Percentiles rank a stretch among this genome's conserved stretches.
phyloP scores from a whole-genome alignment of 2,329 filamentous ascomycete genomes.

The Monilinia laxa region DNA sequence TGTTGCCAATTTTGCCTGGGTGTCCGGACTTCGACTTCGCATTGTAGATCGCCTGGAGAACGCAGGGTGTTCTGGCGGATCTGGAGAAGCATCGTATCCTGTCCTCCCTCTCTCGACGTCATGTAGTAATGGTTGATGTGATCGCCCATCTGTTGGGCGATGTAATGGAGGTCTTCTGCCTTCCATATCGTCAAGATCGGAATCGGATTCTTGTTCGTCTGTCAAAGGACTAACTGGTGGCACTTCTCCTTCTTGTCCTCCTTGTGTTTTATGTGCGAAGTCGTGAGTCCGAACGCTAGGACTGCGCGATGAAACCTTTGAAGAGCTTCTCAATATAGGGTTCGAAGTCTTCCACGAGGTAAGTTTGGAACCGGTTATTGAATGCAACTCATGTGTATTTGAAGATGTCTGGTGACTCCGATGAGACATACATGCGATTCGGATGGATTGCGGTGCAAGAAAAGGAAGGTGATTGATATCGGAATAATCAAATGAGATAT shows the following conservation, averaged over 20 bases:
- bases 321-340: conserved; percentile 30
- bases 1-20: conserved; percentile 62
- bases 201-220: conserved; percentile 34
- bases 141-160: conserved; percentile 43
- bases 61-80: conserved; percentile 33
- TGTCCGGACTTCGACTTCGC: conserved; percentile 73
- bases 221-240: conserved; percentile 16
- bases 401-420: conserved; percentile 30
- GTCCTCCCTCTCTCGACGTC: conserved; percentile 38
- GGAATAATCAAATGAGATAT: conserved; percentile 2
- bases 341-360: conserved; percentile 32
- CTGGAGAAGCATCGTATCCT: conserved; percentile 36
- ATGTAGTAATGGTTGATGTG: conserved; percentile 41
- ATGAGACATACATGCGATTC: conserved; percentile 39
- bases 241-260: conserved; percentile 23
- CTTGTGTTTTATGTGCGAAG: conserved; percentile 27
- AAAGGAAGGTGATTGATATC: conserved; percentile 3
- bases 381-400: conserved; percentile 20
- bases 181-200: conserved; percentile 33
- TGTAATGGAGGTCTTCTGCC: conserved; percentile 45
- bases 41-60: conserved; percentile 64
- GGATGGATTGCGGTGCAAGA: not conserved
- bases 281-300: conserved; percentile 27
- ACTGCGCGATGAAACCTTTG: conserved; percentile 27
- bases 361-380: conserved; percentile 22